Conservation (phyloP, 2,329 filamentous ascomycete species). For the Didymella glomerata region DNA sequence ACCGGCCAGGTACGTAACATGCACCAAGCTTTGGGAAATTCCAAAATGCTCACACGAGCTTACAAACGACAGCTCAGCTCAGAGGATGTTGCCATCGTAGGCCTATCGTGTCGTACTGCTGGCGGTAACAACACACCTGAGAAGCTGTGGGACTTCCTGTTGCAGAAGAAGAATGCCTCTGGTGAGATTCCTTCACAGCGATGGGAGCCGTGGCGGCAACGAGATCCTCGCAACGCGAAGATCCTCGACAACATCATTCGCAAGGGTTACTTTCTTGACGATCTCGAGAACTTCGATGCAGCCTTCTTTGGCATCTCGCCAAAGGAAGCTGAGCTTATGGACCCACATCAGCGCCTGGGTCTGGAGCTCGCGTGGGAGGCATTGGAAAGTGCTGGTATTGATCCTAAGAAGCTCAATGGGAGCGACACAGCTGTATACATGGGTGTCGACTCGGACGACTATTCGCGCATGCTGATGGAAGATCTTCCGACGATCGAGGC, state of each 20-base stretch:
- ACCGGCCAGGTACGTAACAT: not conserved
- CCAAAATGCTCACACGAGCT: not conserved
- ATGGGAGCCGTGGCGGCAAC: conserved; percentile 44
- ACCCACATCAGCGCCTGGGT: conserved; percentile 38
- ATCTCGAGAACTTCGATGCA: conserved; percentile 38
- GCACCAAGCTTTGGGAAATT: no score
- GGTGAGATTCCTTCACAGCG: conserved; percentile 42
- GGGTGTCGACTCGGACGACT: conserved; percentile 35
- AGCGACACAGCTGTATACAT: conserved; percentile 38
- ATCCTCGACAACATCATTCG: conserved; percentile 35
- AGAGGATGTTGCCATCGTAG: conserved; percentile 46
- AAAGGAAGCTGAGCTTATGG: conserved; percentile 39
- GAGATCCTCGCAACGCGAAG: conserved; percentile 39
- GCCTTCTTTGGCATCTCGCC: conserved; percentile 45
- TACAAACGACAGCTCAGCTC: not conserved
- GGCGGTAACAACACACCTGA: conserved; percentile 43
- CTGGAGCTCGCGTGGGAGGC: conserved; percentile 42
- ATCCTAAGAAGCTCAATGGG: conserved; percentile 27
- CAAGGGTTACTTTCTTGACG: conserved; percentile 45
- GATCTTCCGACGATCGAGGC: conserved; percentile 51
- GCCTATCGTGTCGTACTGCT: conserved; percentile 46
- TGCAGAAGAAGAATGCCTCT: conserved; percentile 40
- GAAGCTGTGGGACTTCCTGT: conserved; percentile 46
- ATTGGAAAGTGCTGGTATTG: conserved; percentile 38
- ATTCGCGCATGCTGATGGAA: conserved; percentile 38